Evolutionary conservation across 768 basidiomycete genomes (phyloP), one percentile per base, ranked within the genome.

Genomic region (Macrolepiota fuliginosa): DNA sequence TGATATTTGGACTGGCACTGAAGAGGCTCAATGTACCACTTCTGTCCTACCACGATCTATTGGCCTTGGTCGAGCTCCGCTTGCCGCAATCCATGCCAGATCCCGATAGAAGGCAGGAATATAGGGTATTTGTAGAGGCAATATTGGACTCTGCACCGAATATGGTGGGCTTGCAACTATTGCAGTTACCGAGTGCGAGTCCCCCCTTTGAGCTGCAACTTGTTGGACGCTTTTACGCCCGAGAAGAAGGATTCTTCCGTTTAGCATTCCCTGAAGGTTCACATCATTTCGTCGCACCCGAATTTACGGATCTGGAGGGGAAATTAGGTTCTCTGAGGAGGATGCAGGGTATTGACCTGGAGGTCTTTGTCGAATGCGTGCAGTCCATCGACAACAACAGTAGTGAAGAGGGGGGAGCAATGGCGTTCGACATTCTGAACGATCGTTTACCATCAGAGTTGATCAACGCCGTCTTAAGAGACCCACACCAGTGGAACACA

Each of bases 341-440:
- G 22, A 49, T 55, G 24, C 45, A 32, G 22, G 42, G 55, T 50
- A 54, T 61, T 11, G 46, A 46, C 4, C 49, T 61, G 60, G 46
- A 39, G 37, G 55, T 61, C 6, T 61, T 61, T 49, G 19, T 45
- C 1, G 45, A 55, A 2, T 61, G 60, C n/a, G 60, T 49, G 7
- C 1, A 49, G 9, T 49, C 24, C 11, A 61, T 61, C 24, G 42
- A 53, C 2, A 37, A 7, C n/a, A 22, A 55, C 17, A 61, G 42
- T 47, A 39, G 47, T 29, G 35, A 46, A 2, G 46, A 49, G 12
- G 45, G 60, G 6, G 60, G 36, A n/a, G 32, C 10, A 24, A 22
- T 50, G 15, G 60, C 60, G 5, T 54, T 55, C 13, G 27, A 54
- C 11, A 40, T 61, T 24, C 24, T 61, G 22, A 61, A 55, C 25